A percentile compares a stretch with the other conserved stretches of the same genome.
phyloP scores from a whole-genome alignment of 345 rosid genomes.

The Diplotaxis tenuifolia region DNA sequence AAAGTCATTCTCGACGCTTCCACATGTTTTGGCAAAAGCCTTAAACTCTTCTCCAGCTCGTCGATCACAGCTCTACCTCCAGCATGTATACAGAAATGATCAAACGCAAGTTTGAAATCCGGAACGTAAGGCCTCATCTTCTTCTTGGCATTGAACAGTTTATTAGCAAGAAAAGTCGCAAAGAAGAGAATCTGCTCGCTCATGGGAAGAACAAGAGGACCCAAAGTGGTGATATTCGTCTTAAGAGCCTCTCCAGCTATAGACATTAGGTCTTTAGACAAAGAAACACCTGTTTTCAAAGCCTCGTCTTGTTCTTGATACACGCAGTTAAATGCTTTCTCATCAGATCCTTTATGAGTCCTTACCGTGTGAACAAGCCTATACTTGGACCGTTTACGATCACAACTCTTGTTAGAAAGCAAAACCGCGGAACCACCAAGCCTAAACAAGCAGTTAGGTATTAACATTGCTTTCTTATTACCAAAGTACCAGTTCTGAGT shows the following conservation, averaged over 20 bases:
- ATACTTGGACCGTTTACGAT: background rate
- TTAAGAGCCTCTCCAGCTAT: conserved; percentile 82
- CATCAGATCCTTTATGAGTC: conserved; percentile 1
- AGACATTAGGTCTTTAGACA: conserved; percentile 82
- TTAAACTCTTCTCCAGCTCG: conserved; percentile 82
- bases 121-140: conserved; percentile 62
- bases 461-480: background rate
- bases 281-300: conserved; percentile 77
- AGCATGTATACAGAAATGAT: conserved; percentile 87
- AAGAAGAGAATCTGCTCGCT: conserved; percentile 85
- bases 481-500: conserved; percentile 78
- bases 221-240: conserved; percentile 76
- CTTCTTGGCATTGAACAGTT: conserved; percentile 48
- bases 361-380: conserved; percentile 2
- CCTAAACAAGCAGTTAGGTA: conserved; percentile 2
- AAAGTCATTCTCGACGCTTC: conserved; percentile 90
- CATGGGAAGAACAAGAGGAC: conserved; percentile 86
- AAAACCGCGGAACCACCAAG: background rate
- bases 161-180: conserved; percentile 51
- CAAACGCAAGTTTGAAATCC: conserved; percentile 85
- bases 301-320: conserved; percentile 52
- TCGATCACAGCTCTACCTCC: conserved; percentile 91
- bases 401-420: background rate
- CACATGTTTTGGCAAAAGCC: conserved; percentile 62
- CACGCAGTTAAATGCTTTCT: background rate